These are phyloP conservation scores for Leucosporidium creatinivorum DNA, from an alignment of 768 basidiomycete genomes.

Conservation along the genomic window DNA sequence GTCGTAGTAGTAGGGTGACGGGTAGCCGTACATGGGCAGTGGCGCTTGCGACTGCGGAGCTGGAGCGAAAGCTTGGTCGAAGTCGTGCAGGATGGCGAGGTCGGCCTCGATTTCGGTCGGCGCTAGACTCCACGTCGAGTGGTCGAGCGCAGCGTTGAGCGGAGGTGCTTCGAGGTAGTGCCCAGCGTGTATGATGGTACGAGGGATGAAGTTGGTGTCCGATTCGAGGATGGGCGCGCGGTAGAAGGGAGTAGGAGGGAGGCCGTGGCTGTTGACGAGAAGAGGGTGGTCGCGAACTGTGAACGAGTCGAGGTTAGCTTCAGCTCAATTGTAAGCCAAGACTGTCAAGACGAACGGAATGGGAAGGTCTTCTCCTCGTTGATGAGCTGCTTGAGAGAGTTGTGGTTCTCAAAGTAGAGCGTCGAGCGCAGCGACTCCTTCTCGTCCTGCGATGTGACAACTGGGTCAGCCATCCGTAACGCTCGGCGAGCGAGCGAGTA, in stretches of 20 bases:
- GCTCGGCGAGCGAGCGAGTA: too few relatives aligned
- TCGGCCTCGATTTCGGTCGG: conserved; percentile 20
- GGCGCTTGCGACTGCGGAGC: background rate
- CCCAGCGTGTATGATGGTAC: background rate
- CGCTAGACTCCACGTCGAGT: conserved; percentile 8
- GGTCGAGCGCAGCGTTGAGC: conserved; percentile 14
- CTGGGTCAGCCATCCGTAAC: too few relatives aligned
- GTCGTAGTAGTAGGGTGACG: background rate
- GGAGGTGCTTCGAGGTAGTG: conserved; percentile 23
- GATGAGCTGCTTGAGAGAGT: conserved; percentile 14
- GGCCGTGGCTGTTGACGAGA: conserved; percentile 19
- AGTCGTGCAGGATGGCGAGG: conserved; percentile 17
- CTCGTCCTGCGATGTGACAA: too few relatives aligned
- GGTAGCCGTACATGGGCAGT: background rate
- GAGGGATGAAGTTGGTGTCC: conserved; percentile 6
- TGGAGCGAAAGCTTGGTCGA: background rate
- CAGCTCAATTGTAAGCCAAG: too few relatives aligned
- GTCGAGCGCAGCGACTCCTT: conserved; percentile 11
- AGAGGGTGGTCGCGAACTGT: conserved; percentile 25
- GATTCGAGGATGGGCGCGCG: conserved; percentile 8
- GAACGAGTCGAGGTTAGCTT: too few relatives aligned
- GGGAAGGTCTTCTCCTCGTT: conserved; percentile 18
- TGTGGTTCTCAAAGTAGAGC: conserved; percentile 18
- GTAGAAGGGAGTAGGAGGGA: conserved; percentile 15
- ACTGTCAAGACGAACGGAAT: conserved; percentile 5